Conservation (phyloP, 352 stramenopile genomes). For the Phytophthora citrophthora region DNA sequence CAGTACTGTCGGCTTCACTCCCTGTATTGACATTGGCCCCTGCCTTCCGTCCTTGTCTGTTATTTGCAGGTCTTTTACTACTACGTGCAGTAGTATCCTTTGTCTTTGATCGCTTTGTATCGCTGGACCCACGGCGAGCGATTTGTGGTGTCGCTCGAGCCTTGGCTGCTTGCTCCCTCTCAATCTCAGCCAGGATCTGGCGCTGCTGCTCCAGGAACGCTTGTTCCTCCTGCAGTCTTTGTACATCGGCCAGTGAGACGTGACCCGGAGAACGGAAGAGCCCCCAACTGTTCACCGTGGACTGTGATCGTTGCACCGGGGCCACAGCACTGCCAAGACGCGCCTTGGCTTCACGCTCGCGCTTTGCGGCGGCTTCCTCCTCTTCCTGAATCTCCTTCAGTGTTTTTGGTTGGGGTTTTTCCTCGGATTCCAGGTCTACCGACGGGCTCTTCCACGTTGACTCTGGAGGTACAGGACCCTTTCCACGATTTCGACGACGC, state of each 20-base stretch:
- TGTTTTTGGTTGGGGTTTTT: constrained; percentile 40
- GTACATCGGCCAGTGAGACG: constrained; percentile 69
- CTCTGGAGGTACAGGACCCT: constrained; percentile 8
- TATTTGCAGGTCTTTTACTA: constrained; percentile 9
- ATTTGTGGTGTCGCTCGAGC: constrained; percentile 11
- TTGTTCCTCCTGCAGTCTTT: constrained; percentile 68
- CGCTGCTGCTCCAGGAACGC: constrained; percentile 68
- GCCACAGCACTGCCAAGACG: constrained; percentile 31
- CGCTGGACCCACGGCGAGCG: neutral
- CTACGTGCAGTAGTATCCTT: constrained; percentile 6
- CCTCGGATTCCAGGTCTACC: constrained; percentile 5
- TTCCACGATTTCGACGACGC: constrained; percentile 19
- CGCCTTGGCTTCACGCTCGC: constrained; percentile 56
- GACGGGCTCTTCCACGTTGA: constrained; percentile 30
- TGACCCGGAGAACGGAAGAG: constrained; percentile 48
- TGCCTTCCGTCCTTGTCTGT: constrained; percentile 22
- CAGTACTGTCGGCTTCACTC: neutral
- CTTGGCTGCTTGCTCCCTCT: constrained; percentile 41
- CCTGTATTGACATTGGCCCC: constrained; percentile 1
- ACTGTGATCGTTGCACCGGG: constrained; percentile 36
- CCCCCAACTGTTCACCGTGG: constrained; percentile 78
- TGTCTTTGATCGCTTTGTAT: constrained; percentile 9
- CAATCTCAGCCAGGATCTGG: constrained; percentile 70
- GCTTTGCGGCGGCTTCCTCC: constrained; percentile 48
- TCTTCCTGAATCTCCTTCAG: constrained; percentile 76